These are phyloP conservation scores for Solanum pimpinellifolium DNA, from an alignment of 257 asterid species.

Conservation along the genomic window DNA sequence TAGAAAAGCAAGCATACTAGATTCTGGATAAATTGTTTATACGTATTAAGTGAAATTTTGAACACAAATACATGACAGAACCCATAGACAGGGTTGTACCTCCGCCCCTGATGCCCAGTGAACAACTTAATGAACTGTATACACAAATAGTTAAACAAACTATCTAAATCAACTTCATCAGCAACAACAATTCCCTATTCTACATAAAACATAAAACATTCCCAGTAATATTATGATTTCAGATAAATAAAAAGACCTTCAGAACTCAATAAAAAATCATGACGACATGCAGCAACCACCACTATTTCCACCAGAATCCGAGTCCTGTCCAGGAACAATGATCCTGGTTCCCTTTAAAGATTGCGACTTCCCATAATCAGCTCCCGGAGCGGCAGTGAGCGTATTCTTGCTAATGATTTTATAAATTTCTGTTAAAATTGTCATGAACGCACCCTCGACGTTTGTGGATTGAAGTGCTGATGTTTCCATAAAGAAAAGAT, in stretches of 20 bases:
- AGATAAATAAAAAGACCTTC: background rate
- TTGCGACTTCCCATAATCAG: conserved; percentile 28
- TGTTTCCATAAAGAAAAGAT: conserved; percentile 76
- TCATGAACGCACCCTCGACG: conserved; percentile 62
- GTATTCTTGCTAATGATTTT: conserved; percentile 62
- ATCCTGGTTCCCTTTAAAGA: conserved; percentile 61
- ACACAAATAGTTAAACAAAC: background rate
- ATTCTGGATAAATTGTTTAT: background rate
- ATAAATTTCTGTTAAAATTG: conserved; percentile 46
- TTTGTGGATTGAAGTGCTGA: conserved; percentile 76
- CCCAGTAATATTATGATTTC: background rate
- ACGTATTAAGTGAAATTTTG: background rate
- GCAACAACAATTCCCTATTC: background rate
- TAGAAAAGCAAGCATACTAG: background rate
- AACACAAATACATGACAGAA: background rate
- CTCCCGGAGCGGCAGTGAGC: conserved; percentile 21
- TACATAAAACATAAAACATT: background rate
- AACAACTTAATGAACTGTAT: background rate
- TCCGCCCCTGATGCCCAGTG: background rate
- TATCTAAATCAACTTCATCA: background rate
- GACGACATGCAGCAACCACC: conserved; percentile 49
- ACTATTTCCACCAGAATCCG: conserved; percentile 25
- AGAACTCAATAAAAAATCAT: conserved; percentile 1
- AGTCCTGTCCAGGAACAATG: conserved; percentile 39
- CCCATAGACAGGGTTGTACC: background rate